Evolutionary conservation across 2,329 filamentous ascomycete genomes (phyloP), one percentile per base, ranked within the genome.

Genomic region (Hyphodiscus sp.): DNA sequence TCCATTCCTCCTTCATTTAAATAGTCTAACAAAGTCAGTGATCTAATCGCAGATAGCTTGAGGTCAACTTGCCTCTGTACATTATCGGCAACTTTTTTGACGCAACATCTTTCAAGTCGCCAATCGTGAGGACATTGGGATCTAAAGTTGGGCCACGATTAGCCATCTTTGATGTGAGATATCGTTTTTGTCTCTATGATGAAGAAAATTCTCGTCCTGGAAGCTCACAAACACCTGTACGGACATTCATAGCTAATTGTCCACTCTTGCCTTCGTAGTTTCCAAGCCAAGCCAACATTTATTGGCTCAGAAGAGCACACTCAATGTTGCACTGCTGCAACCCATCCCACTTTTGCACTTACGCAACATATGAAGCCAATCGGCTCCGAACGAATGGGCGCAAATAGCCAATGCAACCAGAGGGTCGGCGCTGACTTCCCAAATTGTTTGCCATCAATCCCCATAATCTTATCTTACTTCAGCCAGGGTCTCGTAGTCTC

Each of bases 1-100:
- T 79, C 77, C 68, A 80, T 80, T 5, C 78, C 76, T 6, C 79
- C 79, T 55, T 76, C 78, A 61, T 82, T 81, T 64, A 76, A 81
- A 66, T 80, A 82, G 49, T 80, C 78, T 73, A 55, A 23, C 13
- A 38, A n/a, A 38, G 33, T 38, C 33, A 38, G 33, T 10, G 11
- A 13, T 38, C 16, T 13, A 38, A 38, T n/a, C 11, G 10, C 30
- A 51, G 5, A n/a, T 51, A 42, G 56, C 41, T 20, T 20, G 19
- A 30, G 47, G 6, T 6, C 15, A 26, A 41, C 18, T 51, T 51
- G 71, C 70, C 70, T 62, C 68, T 59, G 29, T 70, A 68, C 68
- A 71, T 72, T 19, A 65, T 67, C 1, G 72, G 67, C 33, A 76
- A 64, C 43, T 66, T 71, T 19, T 65, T 65, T 49, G 68, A 69